Evolutionary conservation across 2,329 filamentous ascomycete species (phyloP).

Genomic region (Colletotrichum magnum): DNA sequence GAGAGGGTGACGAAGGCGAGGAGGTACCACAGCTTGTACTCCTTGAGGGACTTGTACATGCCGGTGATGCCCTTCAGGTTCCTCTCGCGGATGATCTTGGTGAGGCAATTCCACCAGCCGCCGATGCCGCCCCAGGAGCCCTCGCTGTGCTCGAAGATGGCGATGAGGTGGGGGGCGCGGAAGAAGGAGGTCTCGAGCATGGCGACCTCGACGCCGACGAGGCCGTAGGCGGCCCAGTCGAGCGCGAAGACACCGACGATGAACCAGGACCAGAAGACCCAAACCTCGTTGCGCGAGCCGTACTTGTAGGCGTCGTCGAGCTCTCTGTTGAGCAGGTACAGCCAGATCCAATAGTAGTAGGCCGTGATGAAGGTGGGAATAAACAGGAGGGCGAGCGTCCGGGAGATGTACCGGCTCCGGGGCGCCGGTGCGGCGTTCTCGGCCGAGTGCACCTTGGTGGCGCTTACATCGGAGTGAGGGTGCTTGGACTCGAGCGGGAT

Average conservation of each 20-base stretch:
- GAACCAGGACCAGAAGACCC: conserved; percentile 41
- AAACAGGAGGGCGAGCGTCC: neutral
- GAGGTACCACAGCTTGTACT: conserved; percentile 30
- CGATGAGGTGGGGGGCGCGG: conserved; percentile 27
- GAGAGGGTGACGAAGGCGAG: conserved; percentile 28
- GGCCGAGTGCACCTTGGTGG: neutral
- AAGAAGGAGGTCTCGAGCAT: conserved; percentile 29
- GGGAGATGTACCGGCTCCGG: neutral
- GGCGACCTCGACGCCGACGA: conserved; percentile 37
- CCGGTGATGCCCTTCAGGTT: accelerated
- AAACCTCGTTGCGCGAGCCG: conserved; percentile 1
- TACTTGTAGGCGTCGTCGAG: neutral
- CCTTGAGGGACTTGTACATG: neutral
- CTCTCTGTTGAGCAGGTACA: neutral
- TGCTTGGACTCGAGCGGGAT: neutral
- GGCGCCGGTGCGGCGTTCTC: neutral
- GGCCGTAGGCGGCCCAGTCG: conserved; percentile 39
- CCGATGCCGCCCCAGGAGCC: conserved; percentile 36
- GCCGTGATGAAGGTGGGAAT: neutral
- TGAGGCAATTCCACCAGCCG: conserved; percentile 34
- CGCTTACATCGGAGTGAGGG: neutral
- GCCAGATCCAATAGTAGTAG: conserved; percentile 14
- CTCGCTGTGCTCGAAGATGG: conserved; percentile 12
- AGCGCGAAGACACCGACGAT: conserved; percentile 42
- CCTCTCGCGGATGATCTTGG: neutral